phyloP scores from a whole-genome alignment of 108 stramenopile genomes.

The Thalassiosira profunda region DNA sequence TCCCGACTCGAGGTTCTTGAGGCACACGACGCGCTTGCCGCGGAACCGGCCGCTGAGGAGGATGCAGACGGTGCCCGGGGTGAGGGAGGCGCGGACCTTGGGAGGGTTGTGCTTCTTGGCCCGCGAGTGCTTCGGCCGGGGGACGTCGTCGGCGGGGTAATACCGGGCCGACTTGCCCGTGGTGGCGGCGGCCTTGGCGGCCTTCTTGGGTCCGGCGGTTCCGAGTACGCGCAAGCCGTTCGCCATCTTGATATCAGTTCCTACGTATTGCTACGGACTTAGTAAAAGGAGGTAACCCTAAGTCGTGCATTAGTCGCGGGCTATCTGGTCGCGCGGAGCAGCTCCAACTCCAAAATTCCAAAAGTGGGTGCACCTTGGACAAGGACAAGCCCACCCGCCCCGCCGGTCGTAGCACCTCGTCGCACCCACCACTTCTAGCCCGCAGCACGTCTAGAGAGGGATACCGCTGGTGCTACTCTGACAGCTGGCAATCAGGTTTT shows the following conservation, averaged over 20 bases:
- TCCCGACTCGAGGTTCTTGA: slow-evolving; percentile 97
- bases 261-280: too few relatives aligned
- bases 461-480: too few relatives aligned
- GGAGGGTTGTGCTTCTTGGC: slow-evolving; percentile 89
- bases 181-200: slow-evolving; percentile 45
- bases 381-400: too few relatives aligned
- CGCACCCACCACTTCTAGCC: too few relatives aligned
- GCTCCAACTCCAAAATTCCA: too few relatives aligned
- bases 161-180: slow-evolving; percentile 61
- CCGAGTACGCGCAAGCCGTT: slow-evolving; percentile 45
- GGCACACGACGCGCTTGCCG: slow-evolving; percentile 98
- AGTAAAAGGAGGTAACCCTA: too few relatives aligned
- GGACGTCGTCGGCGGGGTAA: slow-evolving; percentile 98
- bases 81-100: slow-evolving; percentile 94
- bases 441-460: too few relatives aligned
- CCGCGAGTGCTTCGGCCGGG: slow-evolving; percentile 60
- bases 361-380: too few relatives aligned
- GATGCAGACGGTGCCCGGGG: slow-evolving; percentile 98
- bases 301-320: too few relatives aligned
- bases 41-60: slow-evolving; percentile 99
- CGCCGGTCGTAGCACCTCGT: too few relatives aligned
- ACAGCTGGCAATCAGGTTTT: too few relatives aligned
- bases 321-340: too few relatives aligned
- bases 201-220: slow-evolving; percentile 63
- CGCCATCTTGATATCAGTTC: slow-evolving; percentile 4